Base-by-base conservation (phyloP, 2,329 filamentous ascomycete genomes). In the Cladobotryum protrusum region DNA sequence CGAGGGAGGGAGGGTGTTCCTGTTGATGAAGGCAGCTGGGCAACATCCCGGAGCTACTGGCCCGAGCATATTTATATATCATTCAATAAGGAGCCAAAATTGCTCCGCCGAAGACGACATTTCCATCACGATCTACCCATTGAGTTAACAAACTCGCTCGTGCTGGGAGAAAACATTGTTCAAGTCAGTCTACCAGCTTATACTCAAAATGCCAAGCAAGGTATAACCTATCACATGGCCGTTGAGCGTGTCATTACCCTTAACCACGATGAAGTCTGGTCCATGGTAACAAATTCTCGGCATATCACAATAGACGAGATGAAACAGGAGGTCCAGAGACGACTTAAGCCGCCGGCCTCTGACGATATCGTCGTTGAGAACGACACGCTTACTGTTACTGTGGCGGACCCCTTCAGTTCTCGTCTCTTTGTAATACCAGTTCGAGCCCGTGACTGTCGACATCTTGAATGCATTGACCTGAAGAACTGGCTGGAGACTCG, bases 391-490 rank as follows among this genome's bases (percentile, higher is more conserved):
- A 55, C 51, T 5, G 52, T 90, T 48, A 77, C 83, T 52, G 68
- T 90, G 13, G 72, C 81, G 1, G 85, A 89, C 62, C 84, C 86
- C 0, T 87, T 87, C 61, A 85, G 73, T 50, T 72, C 77, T 1
- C 69, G 62, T 12, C 75, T 93, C 11, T 90, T 87, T 63, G 72
- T 78, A 5, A 74, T 77, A 0, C 92, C 93, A 1, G 88, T 85
- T 2, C 84, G 91, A 24, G 83, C 89, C 20, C 70, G 61, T 7
- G 59, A 66, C 3, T 99, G 93, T 64, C 72, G 72, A 19, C 92
- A 99, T 63, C 72, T 85, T 34, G 89, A 96, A 62, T 96, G 90
- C 63, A 96, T 97, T 63, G 92, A 97, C 63, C 80, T 96, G 7
- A 78, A 86, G 17, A 91, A 81, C 1, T 97, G 89, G 72, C 77